A percentile compares a stretch with the other conserved stretches of the same genome.
Evolutionary conservation across 192 early-diverging fungal species (phyloP).

Genomic region (Entomortierella beljakovae): DNA sequence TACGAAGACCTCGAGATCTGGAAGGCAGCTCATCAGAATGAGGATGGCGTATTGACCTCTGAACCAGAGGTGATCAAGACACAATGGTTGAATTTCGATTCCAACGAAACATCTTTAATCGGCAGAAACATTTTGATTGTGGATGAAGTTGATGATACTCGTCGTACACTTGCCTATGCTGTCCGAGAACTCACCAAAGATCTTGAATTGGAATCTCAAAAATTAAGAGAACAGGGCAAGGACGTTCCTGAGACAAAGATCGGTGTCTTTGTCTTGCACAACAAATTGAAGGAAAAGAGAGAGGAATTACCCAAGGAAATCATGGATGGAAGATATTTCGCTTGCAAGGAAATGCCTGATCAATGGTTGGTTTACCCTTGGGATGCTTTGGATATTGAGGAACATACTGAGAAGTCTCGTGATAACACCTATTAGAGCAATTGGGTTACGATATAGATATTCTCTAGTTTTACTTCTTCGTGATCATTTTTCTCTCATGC

Average conservation of each 20-base stretch:
- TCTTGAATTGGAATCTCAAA: slow-evolving; percentile 63
- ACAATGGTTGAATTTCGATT: slow-evolving; percentile 85
- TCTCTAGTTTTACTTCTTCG: no score
- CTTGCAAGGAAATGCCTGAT: slow-evolving; percentile 79
- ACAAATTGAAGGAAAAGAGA: slow-evolving; percentile 81
- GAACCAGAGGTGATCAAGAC: slow-evolving; percentile 80
- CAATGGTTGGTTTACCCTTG: slow-evolving; percentile 82
- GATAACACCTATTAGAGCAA: slow-evolving; percentile 43
- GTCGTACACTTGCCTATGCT: slow-evolving; percentile 78
- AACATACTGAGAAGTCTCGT: slow-evolving; percentile 66
- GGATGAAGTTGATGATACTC: slow-evolving; percentile 84
- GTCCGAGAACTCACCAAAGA: slow-evolving; percentile 79
- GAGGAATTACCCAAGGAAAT: slow-evolving; percentile 71
- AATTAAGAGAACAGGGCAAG: slow-evolving; percentile 38
- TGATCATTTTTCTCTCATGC: no score
- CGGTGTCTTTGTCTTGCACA: slow-evolving; percentile 82
- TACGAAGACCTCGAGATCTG: slow-evolving; percentile 77
- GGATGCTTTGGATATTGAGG: slow-evolving; percentile 78
- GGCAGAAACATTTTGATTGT: slow-evolving; percentile 82
- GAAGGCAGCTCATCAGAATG: slow-evolving; percentile 37
- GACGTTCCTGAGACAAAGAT: slow-evolving; percentile 67
- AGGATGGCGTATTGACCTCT: slow-evolving; percentile 40
- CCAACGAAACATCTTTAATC: slow-evolving; percentile 69
- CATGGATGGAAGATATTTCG: slow-evolving; percentile 69
- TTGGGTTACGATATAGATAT: no score